These are phyloP conservation scores for Stagonosporopsis rhizophila DNA, from an alignment of 2,329 filamentous ascomycete genomes.

Conservation along the genomic window DNA sequence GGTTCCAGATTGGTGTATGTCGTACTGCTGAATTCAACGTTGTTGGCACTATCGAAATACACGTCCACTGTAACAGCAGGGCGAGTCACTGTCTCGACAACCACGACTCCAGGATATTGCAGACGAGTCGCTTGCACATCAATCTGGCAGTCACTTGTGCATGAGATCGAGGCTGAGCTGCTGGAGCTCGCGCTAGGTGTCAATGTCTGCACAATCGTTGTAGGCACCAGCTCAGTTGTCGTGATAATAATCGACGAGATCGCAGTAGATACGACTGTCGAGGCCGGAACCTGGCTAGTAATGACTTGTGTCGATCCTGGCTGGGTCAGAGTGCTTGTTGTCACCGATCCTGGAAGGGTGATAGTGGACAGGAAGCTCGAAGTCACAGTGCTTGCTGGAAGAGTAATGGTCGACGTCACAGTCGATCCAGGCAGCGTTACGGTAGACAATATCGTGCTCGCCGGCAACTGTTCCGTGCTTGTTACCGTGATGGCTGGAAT, in stretches of 20 bases:
- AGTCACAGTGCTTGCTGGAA: slow-evolving; percentile 32
- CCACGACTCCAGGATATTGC: slow-evolving; percentile 37
- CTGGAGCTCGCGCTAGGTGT: slow-evolving; percentile 25
- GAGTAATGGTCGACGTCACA: slow-evolving; percentile 8
- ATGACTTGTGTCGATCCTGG: slow-evolving; percentile 29
- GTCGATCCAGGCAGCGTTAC: background rate
- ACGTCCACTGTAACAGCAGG: slow-evolving; percentile 35
- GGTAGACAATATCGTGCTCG: slow-evolving; percentile 21
- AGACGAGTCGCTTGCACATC: slow-evolving; percentile 41
- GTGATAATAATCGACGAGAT: slow-evolving; percentile 27
- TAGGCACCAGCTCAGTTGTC: slow-evolving; percentile 28
- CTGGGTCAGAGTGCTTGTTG: slow-evolving; percentile 12
- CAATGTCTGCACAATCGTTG: slow-evolving; percentile 33
- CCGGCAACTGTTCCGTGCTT: slow-evolving; percentile 23
- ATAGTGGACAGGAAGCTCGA: slow-evolving; percentile 35
- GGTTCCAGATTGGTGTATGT: slow-evolving; percentile 23
- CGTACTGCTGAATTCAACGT: slow-evolving; percentile 23
- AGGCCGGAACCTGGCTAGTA: slow-evolving; percentile 37
- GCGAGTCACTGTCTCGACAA: slow-evolving; percentile 21
- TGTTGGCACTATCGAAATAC: slow-evolving; percentile 26
- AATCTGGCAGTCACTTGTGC: slow-evolving; percentile 39
- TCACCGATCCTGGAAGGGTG: slow-evolving; percentile 22
- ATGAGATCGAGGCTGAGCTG: slow-evolving; percentile 28
- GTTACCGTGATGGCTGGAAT: slow-evolving; percentile 23
- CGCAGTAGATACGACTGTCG: slow-evolving; percentile 29